Percentiles rank a stretch among this genome's conserved stretches.
phyloP scores from a whole-genome alignment of 2,329 filamentous ascomycete species.

The Ophiostoma himal-ulmi region DNA sequence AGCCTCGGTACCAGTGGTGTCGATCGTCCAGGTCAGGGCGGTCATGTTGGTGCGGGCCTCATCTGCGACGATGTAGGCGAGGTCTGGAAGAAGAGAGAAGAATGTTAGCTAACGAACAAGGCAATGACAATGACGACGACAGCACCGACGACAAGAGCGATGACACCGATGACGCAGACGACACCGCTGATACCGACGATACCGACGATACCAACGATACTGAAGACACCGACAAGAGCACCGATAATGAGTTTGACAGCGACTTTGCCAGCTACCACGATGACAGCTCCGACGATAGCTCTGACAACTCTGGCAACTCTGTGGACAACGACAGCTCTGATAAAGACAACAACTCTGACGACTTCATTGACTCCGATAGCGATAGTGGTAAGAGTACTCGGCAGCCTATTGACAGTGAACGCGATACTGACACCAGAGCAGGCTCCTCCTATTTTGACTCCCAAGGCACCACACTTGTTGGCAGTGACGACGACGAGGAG shows the following conservation, averaged over 20 bases:
- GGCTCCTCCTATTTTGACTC: neutral
- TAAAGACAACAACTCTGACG: too few species aligned
- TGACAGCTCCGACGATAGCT: too few species aligned
- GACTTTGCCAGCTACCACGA: too few species aligned
- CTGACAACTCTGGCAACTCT: too few species aligned
- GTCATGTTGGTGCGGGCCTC: constrained; percentile 12
- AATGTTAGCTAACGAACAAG: neutral
- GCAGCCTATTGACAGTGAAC: too few species aligned
- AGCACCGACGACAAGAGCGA: neutral
- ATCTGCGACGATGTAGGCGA: constrained; percentile 17
- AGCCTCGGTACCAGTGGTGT: constrained; percentile 12
- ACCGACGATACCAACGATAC: neutral
- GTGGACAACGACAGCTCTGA: too few species aligned
- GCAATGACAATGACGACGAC: neutral
- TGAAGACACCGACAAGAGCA: neutral
- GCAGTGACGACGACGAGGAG: too few species aligned
- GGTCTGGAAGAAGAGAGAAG: neutral
- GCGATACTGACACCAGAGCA: too few species aligned
- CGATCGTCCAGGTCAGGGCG: constrained; percentile 20
- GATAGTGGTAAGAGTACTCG: too few species aligned
- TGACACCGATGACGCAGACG: neutral
- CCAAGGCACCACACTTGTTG: neutral
- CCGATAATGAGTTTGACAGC: too few species aligned
- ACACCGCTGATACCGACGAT: neutral
- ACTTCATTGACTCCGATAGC: too few species aligned